Evolutionary conservation across 163 green algal genomes (phyloP).

Genomic region (Scenedesmus sp.): DNA sequence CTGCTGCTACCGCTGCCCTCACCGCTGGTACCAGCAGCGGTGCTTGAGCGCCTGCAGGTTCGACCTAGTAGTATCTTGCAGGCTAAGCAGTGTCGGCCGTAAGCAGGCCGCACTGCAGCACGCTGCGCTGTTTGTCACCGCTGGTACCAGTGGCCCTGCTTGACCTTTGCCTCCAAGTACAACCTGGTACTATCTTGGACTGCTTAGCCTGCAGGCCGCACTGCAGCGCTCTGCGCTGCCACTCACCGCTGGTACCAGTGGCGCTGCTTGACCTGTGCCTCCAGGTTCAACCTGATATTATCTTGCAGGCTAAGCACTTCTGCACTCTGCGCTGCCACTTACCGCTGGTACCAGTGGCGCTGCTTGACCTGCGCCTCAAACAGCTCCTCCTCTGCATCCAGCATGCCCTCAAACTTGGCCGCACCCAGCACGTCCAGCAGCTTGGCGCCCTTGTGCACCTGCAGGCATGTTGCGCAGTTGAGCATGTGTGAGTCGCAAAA

Average conservation of each 20-base stretch:
- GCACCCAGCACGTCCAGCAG: conserved; percentile 40
- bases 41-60: not conserved
- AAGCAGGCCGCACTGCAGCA: too few relatives aligned
- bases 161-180: too few relatives aligned
- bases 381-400: conserved; percentile 30
- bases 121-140: not conserved
- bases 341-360: conserved; percentile 20
- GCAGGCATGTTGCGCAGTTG: not conserved
- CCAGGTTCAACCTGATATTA: not conserved
- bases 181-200: not conserved
- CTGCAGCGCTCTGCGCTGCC: not conserved
- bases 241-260: not conserved
- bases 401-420: not conserved
- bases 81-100: too few relatives aligned
- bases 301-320: not conserved
- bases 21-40: not conserved
- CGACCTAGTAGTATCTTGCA: too few relatives aligned
- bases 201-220: too few relatives aligned
- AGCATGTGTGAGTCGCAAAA: too few relatives aligned
- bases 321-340: not conserved
- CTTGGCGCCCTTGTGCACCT: conserved; percentile 47
- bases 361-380: not conserved
- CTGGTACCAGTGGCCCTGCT: not conserved
- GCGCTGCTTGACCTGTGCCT: not conserved
- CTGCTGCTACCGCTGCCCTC: too few relatives aligned